Conservation (phyloP, 352 stramenopile species). For the Phytopythium sindhum region DNA sequence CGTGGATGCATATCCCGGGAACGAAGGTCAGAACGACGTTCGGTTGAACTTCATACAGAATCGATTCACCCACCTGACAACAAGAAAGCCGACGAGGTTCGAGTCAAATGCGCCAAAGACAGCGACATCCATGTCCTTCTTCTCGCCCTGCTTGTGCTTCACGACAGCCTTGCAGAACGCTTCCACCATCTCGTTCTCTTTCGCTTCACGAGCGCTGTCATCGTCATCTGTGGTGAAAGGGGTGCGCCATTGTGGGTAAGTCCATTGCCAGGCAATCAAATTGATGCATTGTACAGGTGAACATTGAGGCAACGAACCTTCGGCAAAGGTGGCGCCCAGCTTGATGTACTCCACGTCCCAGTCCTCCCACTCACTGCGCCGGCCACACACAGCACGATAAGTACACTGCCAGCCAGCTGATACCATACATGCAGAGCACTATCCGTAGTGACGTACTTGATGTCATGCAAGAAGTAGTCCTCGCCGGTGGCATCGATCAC, state of each 20-base stretch:
- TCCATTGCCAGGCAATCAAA: background rate
- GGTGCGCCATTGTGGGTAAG: background rate
- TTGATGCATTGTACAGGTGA: background rate
- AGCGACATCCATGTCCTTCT: slow-evolving; percentile 75
- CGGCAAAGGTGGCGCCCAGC: slow-evolving; percentile 32
- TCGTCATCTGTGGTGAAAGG: background rate
- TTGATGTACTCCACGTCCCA: slow-evolving; percentile 87
- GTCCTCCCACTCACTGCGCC: slow-evolving; percentile 80
- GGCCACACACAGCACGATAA: background rate
- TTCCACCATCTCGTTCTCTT: slow-evolving; percentile 50
- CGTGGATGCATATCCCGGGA: background rate
- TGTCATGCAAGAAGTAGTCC: slow-evolving; percentile 70
- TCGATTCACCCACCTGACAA: slow-evolving; percentile 45
- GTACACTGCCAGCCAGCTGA: background rate
- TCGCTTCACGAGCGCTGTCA: slow-evolving; percentile 24
- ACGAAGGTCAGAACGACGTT: background rate
- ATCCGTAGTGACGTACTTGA: slow-evolving; percentile 45
- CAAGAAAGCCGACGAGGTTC: slow-evolving; percentile 72
- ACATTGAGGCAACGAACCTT: slow-evolving; percentile 22
- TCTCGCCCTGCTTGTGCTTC: slow-evolving; percentile 53
- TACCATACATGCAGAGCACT: background rate
- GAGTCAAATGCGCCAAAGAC: slow-evolving; percentile 64
- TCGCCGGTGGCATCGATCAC: slow-evolving; percentile 77
- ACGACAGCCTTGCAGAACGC: slow-evolving; percentile 60
- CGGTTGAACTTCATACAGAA: background rate